Percentiles rank a stretch among this genome's conserved stretches.
Evolutionary conservation across 495 filamentous ascomycete species (phyloP).

Genomic region (Podospora australis): DNA sequence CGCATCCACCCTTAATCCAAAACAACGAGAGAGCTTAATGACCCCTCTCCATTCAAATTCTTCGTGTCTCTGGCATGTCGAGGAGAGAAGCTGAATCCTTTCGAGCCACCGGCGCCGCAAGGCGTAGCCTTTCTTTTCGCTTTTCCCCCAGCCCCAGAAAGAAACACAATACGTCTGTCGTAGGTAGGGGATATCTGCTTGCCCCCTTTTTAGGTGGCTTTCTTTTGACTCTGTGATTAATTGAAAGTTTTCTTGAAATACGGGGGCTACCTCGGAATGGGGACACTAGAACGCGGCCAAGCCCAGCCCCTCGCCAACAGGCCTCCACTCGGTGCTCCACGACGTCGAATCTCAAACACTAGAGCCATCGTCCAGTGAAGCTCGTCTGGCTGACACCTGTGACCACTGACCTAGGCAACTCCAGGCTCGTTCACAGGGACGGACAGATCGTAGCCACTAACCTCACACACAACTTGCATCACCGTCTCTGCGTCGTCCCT

Average conservation of each 20-base stretch:
- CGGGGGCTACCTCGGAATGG: too few species aligned
- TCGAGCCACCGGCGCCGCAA: conserved; percentile 4
- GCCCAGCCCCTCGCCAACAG: conserved; percentile 11
- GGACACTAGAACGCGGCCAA: too few species aligned
- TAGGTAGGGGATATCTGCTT: too few species aligned
- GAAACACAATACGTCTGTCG: neutral
- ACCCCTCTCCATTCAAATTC: neutral
- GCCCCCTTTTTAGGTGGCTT: too few species aligned
- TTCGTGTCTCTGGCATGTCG: neutral
- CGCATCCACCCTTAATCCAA: conserved; percentile 20
- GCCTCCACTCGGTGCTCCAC: conserved; percentile 26
- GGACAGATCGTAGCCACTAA: conserved; percentile 25
- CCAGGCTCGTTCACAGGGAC: conserved; percentile 11
- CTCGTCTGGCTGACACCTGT: conserved; percentile 17
- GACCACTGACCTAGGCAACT: conserved; percentile 14
- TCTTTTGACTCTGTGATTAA: too few species aligned
- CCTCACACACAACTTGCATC: conserved; percentile 27
- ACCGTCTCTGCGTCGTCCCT: conserved; percentile 21
- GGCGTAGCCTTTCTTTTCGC: conserved; percentile 10
- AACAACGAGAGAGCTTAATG: conserved; percentile 23
- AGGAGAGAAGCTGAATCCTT: conserved; percentile 2
- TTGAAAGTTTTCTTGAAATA: too few species aligned
- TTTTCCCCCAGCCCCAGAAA: conserved; percentile 1
- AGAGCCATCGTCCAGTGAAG: conserved; percentile 17
- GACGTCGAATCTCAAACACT: conserved; percentile 30